Evolutionary conservation across 805 yeast species (phyloP).

Genomic region (Wickerhamia fluorescens): DNA sequence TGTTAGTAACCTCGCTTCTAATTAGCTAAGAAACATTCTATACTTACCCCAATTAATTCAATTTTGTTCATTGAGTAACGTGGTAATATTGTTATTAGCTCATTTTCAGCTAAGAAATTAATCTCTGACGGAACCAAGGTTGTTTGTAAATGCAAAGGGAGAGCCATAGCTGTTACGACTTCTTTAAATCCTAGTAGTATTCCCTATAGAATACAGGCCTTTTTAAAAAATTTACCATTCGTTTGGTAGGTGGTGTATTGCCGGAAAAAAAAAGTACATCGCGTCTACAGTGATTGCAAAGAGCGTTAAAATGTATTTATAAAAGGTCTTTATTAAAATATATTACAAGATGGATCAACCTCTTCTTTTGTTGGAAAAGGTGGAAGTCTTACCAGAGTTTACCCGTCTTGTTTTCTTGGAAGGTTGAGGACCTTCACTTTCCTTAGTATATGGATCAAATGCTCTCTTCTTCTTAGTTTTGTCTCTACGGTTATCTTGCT

Average conservation of each 20-base stretch:
- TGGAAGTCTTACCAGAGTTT: conserved; percentile 30
- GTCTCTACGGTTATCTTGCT: conserved; percentile 6
- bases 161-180: conserved; percentile 46
- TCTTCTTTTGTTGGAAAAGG: conserved; percentile 18
- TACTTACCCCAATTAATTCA: conserved; percentile 54
- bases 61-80: conserved; percentile 62
- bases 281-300: too few species aligned
- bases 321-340: background rate
- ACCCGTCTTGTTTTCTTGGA: conserved; percentile 38
- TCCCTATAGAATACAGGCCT: too few species aligned
- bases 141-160: conserved; percentile 47
- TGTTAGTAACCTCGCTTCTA: conserved; percentile 6
- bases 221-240: too few species aligned
- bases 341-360: background rate
- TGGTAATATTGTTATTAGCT: conserved; percentile 67
- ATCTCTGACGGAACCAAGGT: conserved; percentile 72
- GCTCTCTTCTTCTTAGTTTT: conserved; percentile 30
- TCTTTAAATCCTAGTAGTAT: too few species aligned
- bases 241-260: too few species aligned
- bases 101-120: conserved; percentile 81
- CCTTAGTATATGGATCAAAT: conserved; percentile 55
- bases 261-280: too few species aligned
- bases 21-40: background rate
- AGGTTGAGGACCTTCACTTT: conserved; percentile 46
- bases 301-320: background rate